Base-by-base conservation (phyloP, 768 basidiomycete species). In the Leccinum pellstonianum region DNA sequence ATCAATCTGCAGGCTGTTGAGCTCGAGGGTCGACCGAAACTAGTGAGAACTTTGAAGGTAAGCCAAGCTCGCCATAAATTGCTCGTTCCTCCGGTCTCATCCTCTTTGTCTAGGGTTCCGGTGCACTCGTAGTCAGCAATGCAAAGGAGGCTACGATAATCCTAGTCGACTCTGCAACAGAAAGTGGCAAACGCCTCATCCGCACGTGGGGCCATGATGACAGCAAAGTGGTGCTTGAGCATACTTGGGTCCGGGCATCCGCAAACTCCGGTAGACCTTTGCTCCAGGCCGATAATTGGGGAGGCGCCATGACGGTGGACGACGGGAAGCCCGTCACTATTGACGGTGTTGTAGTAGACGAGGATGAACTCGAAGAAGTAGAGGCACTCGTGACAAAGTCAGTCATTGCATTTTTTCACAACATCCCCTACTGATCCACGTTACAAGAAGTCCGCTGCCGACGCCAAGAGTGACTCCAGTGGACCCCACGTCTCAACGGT, bases 391-490 rank as follows among this genome's bases (percentile, higher is more conserved):
- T 70, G 31, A 67, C 71, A 57, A 81, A 83, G 82, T 85, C 76
- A 76, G 83, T 78, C 52, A 23, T 35, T 54, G 50, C 52, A 59
- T 56, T 59, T 54, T 54, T 57, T 46, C 54, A 29, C 25, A 31
- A 35, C 57, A 62, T 54, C 60, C 23, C 57, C 50, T 56, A 55
- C 55, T 69, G 62, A 73, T 64, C 14, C 46, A 23, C 25, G 54
- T 63, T 52, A 67, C 70, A 81, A 85, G 81, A 82, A 84, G 82
- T 66, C 79, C 81, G 56, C 68, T 87, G 55, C 86, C 86, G 33
- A 87, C 86, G 4, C 86, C 86, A 17, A 77, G 86, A 27, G 76
- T 78, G 15, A 86, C 84, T 14, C 85, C 86, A 15, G 73, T 78
- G 12, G 77, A 77, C 41, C 59, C 64, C 19, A 35, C 62, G 3